Conservation (phyloP, 495 filamentous ascomycete genomes). For the Cetradonia linearis region DNA sequence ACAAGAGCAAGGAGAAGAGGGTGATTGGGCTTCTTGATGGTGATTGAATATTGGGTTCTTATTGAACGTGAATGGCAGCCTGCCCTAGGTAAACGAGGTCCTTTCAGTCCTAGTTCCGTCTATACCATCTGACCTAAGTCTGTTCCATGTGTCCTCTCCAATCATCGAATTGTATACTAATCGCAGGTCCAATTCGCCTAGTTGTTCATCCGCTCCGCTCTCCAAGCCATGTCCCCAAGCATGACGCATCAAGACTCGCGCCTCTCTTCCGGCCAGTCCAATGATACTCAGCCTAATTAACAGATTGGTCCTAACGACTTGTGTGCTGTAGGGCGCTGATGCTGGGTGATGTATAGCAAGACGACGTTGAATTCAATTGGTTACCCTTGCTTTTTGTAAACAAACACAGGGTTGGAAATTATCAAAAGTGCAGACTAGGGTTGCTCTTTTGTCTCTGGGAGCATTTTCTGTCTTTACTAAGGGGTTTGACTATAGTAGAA, state of each 20-base stretch:
- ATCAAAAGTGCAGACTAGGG: too few species aligned
- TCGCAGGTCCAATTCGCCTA: not conserved
- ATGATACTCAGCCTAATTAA: not conserved
- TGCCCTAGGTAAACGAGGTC: too few species aligned
- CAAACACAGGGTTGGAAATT: too few species aligned
- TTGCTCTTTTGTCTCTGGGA: too few species aligned
- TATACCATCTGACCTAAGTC: too few species aligned
- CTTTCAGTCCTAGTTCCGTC: too few species aligned
- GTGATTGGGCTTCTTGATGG: constrained; percentile 16
- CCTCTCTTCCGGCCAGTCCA: not conserved
- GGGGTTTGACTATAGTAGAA: too few species aligned
- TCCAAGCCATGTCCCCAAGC: not conserved
- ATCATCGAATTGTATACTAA: not conserved
- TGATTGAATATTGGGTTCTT: not conserved
- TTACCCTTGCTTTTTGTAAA: not conserved
- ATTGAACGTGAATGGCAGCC: too few species aligned
- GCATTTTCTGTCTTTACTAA: too few species aligned
- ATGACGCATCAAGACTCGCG: not conserved
- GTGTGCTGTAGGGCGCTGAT: not conserved
- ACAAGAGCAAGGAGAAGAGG: constrained; percentile 33
- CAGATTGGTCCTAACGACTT: too few species aligned
- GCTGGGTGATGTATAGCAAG: not conserved
- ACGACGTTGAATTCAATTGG: not conserved
- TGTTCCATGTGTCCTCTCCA: not conserved
- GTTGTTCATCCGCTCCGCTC: not conserved